Evolutionary conservation across 108 stramenopile species (phyloP).

Genomic region (Pseudonitzschia multiseries): DNA sequence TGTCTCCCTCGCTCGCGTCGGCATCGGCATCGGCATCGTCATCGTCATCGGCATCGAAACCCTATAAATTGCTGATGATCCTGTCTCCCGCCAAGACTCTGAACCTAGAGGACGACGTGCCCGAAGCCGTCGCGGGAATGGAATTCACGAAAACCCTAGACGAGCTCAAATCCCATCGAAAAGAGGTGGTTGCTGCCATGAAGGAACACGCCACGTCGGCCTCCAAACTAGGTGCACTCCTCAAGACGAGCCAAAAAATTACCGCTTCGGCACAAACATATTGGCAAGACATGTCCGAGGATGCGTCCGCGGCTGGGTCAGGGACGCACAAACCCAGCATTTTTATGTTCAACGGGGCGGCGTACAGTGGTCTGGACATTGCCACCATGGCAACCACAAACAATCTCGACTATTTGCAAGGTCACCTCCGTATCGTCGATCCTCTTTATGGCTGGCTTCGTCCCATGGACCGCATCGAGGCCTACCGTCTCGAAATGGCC

Average conservation of each 20-base stretch:
- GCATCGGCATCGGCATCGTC: background rate
- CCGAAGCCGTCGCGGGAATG: background rate
- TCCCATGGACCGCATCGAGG: constrained; percentile 73
- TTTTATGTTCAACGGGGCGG: constrained; percentile 74
- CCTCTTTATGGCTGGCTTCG: constrained; percentile 81
- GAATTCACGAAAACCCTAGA: constrained; percentile 7
- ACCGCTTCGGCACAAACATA: constrained; percentile 34
- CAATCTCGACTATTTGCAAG: constrained; percentile 47
- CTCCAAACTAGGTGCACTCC: constrained; percentile 45
- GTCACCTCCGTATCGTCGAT: constrained; percentile 71
- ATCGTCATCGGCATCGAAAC: background rate
- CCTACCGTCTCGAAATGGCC: constrained; percentile 90
- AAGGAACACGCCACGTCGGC: constrained; percentile 33
- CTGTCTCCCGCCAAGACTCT: constrained; percentile 69
- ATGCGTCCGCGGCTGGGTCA: constrained; percentile 19
- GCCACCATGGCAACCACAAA: background rate
- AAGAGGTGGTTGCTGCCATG: constrained; percentile 32
- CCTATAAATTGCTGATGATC: constrained; percentile 21
- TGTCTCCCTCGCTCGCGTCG: too few relatives aligned
- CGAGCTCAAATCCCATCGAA: constrained; percentile 9
- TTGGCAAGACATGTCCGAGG: constrained; percentile 31
- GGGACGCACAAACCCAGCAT: constrained; percentile 39
- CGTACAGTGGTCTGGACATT: constrained; percentile 55
- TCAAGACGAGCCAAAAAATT: constrained; percentile 49
- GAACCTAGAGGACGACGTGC: constrained; percentile 32